These are phyloP conservation scores for Yarrowia osloensis DNA, from an alignment of 805 yeast genomes.

Conservation along the genomic window DNA sequence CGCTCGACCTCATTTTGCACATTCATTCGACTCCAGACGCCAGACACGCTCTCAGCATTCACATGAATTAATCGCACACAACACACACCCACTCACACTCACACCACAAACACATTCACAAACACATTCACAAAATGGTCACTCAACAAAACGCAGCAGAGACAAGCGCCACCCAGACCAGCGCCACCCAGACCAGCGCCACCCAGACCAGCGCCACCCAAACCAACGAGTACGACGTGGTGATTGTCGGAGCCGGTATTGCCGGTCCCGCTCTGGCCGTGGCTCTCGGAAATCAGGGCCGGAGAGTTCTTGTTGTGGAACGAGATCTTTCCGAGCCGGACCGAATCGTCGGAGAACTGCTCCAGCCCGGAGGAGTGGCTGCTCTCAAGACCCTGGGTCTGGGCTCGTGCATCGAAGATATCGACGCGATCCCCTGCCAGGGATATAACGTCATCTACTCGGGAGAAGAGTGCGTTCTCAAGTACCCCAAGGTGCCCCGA, in stretches of 20 bases:
- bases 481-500: slow-evolving; percentile 56
- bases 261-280: slow-evolving; percentile 93
- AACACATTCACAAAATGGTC: slow-evolving; percentile 15
- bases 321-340: slow-evolving; percentile 92
- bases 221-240: slow-evolving; percentile 62
- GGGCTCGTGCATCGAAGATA: slow-evolving; percentile 69
- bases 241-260: slow-evolving; percentile 98
- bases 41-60: background rate
- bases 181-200: background rate
- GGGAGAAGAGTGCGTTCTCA: slow-evolving; percentile 57
- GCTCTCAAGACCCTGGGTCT: slow-evolving; percentile 82
- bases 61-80: background rate
- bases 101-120: too few relatives aligned
- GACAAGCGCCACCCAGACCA: background rate
- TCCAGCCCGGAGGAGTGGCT: slow-evolving; percentile 96
- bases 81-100: too few relatives aligned
- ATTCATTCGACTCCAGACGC: too few relatives aligned
- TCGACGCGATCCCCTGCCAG: slow-evolving; percentile 71
- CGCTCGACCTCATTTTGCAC: background rate
- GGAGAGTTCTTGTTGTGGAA: slow-evolving; percentile 75
- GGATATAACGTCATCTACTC: slow-evolving; percentile 82
- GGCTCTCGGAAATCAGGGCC: slow-evolving; percentile 85
- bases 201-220: background rate
- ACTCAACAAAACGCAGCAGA: background rate
- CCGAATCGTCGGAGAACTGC: slow-evolving; percentile 93